Conservation (phyloP, 306 rosid genomes). For the Biancaea sappan region DNA sequence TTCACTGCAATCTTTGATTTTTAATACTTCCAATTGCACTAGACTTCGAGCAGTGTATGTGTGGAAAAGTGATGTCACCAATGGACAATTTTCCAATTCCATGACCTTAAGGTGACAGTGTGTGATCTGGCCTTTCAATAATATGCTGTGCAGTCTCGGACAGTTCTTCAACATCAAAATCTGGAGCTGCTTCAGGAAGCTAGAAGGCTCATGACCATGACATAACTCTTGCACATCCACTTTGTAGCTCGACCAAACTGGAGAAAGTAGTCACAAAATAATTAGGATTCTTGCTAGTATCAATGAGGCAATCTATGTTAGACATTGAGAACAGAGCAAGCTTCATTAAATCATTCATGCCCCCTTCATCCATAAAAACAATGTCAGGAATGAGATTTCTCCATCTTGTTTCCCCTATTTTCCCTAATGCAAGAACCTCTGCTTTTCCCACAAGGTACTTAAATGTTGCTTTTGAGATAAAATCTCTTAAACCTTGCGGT, state of each 20-base stretch:
- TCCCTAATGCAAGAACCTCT: conserved; percentile 6
- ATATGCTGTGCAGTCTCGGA: not conserved
- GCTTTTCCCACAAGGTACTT: not conserved
- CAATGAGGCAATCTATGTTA: conserved; percentile 7
- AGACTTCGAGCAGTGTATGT: not conserved
- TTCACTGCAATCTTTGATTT: not conserved
- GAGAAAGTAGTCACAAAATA: not conserved
- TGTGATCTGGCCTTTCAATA: not conserved
- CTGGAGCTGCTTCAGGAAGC: not conserved
- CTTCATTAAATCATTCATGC: not conserved
- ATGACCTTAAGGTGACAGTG: not conserved
- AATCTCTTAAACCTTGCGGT: not conserved
- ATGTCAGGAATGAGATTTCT: conserved; percentile 23
- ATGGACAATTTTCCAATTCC: not conserved
- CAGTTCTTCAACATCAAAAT: not conserved
- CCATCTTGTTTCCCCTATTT: not conserved
- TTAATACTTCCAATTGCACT: not conserved
- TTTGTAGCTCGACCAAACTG: not conserved
- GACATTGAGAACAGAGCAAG: not conserved
- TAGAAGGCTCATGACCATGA: not conserved
- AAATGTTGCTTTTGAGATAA: not conserved
- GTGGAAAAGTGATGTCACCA: not conserved
- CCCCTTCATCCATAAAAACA: conserved; percentile 2
- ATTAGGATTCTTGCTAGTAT: not conserved
- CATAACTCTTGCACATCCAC: not conserved